Evolutionary conservation across 1,284 basidiomycete genomes (phyloP).

Genomic region (Somion occarium): DNA sequence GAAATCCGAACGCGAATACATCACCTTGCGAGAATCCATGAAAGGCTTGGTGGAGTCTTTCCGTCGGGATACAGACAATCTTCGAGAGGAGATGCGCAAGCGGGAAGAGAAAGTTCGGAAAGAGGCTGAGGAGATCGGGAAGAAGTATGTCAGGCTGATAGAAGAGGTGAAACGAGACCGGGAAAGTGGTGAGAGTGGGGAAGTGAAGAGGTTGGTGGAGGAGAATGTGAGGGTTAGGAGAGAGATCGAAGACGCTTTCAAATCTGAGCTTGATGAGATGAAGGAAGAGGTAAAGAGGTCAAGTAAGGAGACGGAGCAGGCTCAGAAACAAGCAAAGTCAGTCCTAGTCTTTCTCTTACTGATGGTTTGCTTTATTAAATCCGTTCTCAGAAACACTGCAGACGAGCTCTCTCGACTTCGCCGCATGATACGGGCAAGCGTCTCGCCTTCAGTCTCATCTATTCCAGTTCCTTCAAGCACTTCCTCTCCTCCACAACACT

Average conservation of each 20-base stretch:
- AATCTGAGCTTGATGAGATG: slow-evolving; percentile 39
- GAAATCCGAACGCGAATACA: slow-evolving; percentile 75
- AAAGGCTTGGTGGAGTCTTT: slow-evolving; percentile 65
- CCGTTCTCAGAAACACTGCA: slow-evolving; percentile 42
- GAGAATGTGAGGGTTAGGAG: slow-evolving; percentile 38
- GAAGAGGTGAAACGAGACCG: slow-evolving; percentile 54
- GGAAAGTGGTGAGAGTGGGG: slow-evolving; percentile 33
- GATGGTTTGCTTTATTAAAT: neutral
- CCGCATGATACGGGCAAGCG: slow-evolving; percentile 57
- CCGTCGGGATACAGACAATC: slow-evolving; percentile 59
- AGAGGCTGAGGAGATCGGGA: slow-evolving; percentile 59
- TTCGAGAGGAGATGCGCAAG: slow-evolving; percentile 66
- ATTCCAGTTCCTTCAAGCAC: neutral
- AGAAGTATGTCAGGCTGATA: slow-evolving; percentile 58
- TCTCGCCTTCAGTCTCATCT: slow-evolving; percentile 9
- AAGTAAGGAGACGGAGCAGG: slow-evolving; percentile 48
- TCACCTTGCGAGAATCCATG: slow-evolving; percentile 68
- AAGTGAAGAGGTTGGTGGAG: slow-evolving; percentile 33
- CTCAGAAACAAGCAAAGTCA: slow-evolving; percentile 57
- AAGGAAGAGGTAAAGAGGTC: slow-evolving; percentile 49
- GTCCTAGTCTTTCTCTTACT: slow-evolving; percentile 22
- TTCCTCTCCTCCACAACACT: neutral
- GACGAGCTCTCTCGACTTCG: slow-evolving; percentile 60
- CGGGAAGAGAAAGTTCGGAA: slow-evolving; percentile 60
- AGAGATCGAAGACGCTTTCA: slow-evolving; percentile 50